These are phyloP conservation scores for Quillaja saponaria DNA, from an alignment of 306 rosid species.

Conservation along the genomic window DNA sequence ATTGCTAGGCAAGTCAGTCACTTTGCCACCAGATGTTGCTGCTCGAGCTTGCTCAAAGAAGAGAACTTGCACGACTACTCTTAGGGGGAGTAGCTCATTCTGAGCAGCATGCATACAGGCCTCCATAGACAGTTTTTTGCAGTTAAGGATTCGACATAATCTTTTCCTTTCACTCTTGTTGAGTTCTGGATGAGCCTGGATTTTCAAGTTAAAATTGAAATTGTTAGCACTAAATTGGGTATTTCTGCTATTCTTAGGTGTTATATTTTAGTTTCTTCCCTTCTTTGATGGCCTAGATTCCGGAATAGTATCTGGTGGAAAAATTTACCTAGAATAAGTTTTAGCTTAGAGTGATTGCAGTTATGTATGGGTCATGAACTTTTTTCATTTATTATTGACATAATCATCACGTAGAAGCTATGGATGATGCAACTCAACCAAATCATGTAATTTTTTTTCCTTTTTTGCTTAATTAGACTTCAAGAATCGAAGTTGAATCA, in stretches of 20 bases:
- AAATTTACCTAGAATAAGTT: no score
- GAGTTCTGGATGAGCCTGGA: conserved; percentile 91
- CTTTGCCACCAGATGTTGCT: conserved; percentile 70
- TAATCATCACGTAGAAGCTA: not conserved
- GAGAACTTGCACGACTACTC: conserved; percentile 97
- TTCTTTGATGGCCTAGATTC: conserved; percentile 28
- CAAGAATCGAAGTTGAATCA: conserved; percentile 23
- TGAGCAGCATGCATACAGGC: conserved; percentile 99
- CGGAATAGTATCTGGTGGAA: no score
- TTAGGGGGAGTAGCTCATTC: conserved; percentile 87
- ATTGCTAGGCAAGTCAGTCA: conserved; percentile 74
- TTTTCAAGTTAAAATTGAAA: conserved; percentile 21
- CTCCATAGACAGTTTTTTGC: conserved; percentile 94
- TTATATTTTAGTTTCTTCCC: not conserved
- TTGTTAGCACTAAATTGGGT: conserved; percentile 17
- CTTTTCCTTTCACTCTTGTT: conserved; percentile 93
- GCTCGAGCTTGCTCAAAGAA: conserved; percentile 97
- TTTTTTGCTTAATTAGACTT: conserved; percentile 26
- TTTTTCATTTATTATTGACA: no score
- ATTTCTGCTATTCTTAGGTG: not conserved
- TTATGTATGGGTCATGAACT: no score
- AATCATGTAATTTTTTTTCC: conserved; percentile 13
- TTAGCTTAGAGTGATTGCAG: no score
- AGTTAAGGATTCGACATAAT: conserved; percentile 78
- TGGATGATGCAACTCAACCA: conserved; percentile 26